phyloP scores from a whole-genome alignment of 2,329 filamentous ascomycete species.

The Myriosclerotinia duriaeana region DNA sequence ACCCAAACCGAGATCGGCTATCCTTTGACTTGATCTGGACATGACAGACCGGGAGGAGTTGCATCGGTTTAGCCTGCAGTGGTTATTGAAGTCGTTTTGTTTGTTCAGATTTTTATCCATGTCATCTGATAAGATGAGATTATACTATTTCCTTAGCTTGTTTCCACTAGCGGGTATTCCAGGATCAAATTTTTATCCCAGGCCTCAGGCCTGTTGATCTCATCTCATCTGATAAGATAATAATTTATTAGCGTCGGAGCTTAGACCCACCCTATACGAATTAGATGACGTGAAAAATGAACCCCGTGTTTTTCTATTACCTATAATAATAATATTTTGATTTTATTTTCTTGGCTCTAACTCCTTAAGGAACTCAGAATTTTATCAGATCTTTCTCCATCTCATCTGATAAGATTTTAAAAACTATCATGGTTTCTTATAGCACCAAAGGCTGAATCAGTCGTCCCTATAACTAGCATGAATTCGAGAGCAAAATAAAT shows the following conservation, averaged over 20 bases:
- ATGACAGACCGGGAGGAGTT: not conserved
- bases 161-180: not conserved
- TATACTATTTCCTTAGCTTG: no score
- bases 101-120: not conserved
- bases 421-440: not conserved
- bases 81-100: not conserved
- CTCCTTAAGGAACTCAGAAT: no score
- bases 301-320: not conserved
- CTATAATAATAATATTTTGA: no score
- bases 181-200: conserved; percentile 16
- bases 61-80: not conserved
- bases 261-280: conserved; percentile 3
- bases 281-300: not conserved
- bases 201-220: conserved; percentile 6
- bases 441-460: not conserved
- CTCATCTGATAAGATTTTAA: conserved; percentile 16
- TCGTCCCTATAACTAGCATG: not conserved
- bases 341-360: no score
- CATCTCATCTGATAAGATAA: conserved; percentile 26
- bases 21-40: not conserved
- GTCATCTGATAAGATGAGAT: not conserved
- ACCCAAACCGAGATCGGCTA: conserved; percentile 7
- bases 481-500: conserved; percentile 1
- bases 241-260: not conserved
- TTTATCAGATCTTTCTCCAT: conserved; percentile 17